Conservation (phyloP, 179 eudicot species). For the Carnegiea gigantea region DNA sequence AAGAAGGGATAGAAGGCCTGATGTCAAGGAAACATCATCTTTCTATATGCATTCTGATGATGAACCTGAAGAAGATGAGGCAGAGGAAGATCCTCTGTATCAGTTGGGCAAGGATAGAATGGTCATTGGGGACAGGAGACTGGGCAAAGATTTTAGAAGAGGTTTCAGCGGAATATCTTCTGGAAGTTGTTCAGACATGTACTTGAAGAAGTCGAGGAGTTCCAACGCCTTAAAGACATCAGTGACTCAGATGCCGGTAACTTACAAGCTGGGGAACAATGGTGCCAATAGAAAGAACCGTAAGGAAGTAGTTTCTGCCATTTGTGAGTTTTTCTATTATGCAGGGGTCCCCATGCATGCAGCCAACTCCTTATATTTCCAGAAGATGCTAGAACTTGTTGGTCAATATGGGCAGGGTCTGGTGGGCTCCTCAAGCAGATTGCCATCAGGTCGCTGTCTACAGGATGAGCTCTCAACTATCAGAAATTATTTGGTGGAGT, state of each 20-base stretch:
- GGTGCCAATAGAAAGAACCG: conserved; percentile 48
- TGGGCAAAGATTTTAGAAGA: conserved; percentile 48
- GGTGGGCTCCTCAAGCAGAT: conserved; percentile 58
- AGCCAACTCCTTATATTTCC: conserved; percentile 73
- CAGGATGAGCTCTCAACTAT: conserved; percentile 72
- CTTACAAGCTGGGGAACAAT: conserved; percentile 43
- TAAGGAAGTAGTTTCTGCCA: conserved; percentile 79
- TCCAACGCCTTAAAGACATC: conserved; percentile 45
- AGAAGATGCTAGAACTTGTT: conserved; percentile 85
- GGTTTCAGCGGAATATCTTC: conserved; percentile 43
- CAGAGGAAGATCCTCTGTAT: conserved; percentile 51
- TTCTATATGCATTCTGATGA: conserved; percentile 72
- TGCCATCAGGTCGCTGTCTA: conserved; percentile 65
- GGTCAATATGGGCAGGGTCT: conserved; percentile 81
- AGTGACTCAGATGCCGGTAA: conserved; percentile 40
- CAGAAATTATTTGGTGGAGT: conserved; percentile 62
- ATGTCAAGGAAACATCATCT: conserved; percentile 57
- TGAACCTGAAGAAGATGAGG: conserved; percentile 69
- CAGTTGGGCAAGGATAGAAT: conserved; percentile 45
- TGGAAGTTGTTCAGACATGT: conserved; percentile 50
- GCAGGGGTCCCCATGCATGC: conserved; percentile 78
- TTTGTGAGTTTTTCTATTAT: conserved; percentile 84
- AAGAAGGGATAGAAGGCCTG: conserved; percentile 70
- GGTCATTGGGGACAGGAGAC: conserved; percentile 46
- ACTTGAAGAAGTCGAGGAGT: conserved; percentile 51